Conservation (phyloP, 441 rosid species). For the Aquilaria agallochum region DNA sequence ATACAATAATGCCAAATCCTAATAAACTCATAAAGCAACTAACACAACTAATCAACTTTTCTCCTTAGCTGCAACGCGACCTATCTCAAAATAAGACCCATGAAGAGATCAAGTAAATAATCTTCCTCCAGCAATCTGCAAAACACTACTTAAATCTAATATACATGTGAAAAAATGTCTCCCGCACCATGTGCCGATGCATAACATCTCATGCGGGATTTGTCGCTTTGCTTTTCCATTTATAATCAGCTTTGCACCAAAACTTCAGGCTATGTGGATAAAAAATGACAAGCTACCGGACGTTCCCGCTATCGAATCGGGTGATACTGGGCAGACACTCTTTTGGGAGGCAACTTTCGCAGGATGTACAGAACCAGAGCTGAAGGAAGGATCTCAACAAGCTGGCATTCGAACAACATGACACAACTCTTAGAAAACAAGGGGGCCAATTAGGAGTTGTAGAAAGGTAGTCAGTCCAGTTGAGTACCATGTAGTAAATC, state of each 20-base stretch:
- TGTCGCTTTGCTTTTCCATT: slow-evolving; percentile 15
- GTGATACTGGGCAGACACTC: slow-evolving; percentile 68
- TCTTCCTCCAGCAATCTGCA: slow-evolving; percentile 25
- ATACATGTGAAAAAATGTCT: slow-evolving; percentile 26
- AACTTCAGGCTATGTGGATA: slow-evolving; percentile 16
- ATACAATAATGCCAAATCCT: background rate
- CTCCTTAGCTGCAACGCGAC: slow-evolving; percentile 3
- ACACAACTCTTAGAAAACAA: slow-evolving; percentile 7
- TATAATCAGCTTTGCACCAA: slow-evolving; percentile 15
- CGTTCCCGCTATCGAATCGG: slow-evolving; percentile 41
- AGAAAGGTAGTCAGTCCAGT: background rate
- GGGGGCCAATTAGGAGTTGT: background rate
- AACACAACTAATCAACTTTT: slow-evolving; percentile 7
- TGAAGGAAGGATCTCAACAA: slow-evolving; percentile 76
- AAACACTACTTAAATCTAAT: slow-evolving; percentile 13
- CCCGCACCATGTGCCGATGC: slow-evolving; percentile 23
- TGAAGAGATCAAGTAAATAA: slow-evolving; percentile 18
- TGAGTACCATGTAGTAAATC: slow-evolving; percentile 59
- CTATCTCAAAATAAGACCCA: slow-evolving; percentile 20
- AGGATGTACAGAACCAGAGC: slow-evolving; percentile 64
- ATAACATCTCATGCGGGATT: slow-evolving; percentile 16
- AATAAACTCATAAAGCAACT: slow-evolving; percentile 7
- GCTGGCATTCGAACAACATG: slow-evolving; percentile 29
- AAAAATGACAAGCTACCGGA: slow-evolving; percentile 5
- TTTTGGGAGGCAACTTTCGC: slow-evolving; percentile 69